Percentiles rank a stretch among this genome's conserved stretches.
Conservation (phyloP, 1,284 basidiomycete species). For the Papiliotrema fonsecae region DNA sequence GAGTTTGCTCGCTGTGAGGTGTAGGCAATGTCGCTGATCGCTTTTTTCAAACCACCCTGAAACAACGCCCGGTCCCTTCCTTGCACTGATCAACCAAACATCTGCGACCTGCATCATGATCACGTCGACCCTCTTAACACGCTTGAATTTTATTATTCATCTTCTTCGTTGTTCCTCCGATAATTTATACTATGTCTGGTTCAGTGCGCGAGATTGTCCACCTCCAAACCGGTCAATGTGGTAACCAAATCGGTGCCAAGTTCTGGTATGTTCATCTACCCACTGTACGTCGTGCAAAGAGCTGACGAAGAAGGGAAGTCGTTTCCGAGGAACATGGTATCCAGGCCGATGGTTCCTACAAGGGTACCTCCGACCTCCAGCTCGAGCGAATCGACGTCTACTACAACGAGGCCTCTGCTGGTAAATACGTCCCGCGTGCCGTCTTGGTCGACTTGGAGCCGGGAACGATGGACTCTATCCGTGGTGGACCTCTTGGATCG, state of each 20-base stretch:
- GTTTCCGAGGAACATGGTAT: slow-evolving; percentile 97
- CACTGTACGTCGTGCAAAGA: neutral
- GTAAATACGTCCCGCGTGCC: slow-evolving; percentile 95
- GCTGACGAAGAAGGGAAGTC: slow-evolving; percentile 37
- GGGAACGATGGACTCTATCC: slow-evolving; percentile 93
- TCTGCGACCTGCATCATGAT: neutral
- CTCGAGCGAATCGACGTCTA: slow-evolving; percentile 96
- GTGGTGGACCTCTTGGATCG: slow-evolving; percentile 56
- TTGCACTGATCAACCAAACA: neutral
- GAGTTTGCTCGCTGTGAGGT: neutral
- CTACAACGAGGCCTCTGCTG: slow-evolving; percentile 80
- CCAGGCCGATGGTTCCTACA: slow-evolving; percentile 84
- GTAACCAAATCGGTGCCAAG: slow-evolving; percentile 98
- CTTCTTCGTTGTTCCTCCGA: neutral
- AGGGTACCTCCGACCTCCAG: slow-evolving; percentile 90
- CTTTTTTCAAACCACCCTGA: neutral
- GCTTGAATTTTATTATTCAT: neutral
- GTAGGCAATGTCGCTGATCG: neutral
- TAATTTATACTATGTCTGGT: neutral
- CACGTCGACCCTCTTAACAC: no score
- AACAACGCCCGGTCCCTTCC: neutral
- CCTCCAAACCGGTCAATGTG: slow-evolving; percentile 93
- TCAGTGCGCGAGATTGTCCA: slow-evolving; percentile 92
- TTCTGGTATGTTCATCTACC: slow-evolving; percentile 83
- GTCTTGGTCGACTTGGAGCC: slow-evolving; percentile 93